phyloP scores from a whole-genome alignment of 108 stramenopile genomes.

The Craspedostauros australis region DNA sequence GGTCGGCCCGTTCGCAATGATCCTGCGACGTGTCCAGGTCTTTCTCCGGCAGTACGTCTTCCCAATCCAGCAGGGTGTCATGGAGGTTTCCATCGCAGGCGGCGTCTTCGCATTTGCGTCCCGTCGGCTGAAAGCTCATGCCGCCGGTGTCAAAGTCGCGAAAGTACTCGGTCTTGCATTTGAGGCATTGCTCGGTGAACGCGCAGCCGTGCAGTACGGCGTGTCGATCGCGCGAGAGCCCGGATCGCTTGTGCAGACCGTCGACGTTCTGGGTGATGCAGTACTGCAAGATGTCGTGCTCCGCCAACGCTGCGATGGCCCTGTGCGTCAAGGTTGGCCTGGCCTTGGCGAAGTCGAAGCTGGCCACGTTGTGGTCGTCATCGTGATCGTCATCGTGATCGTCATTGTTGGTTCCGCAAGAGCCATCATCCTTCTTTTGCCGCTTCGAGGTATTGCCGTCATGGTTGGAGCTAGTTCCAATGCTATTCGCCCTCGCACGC shows the following conservation, averaged over 20 bases:
- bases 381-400: conserved; percentile 4
- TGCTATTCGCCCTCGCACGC: too few relatives aligned
- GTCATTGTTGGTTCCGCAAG: too few relatives aligned
- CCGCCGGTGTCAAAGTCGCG: conserved; percentile 69
- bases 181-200: conserved; percentile 80
- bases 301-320: conserved; percentile 53
- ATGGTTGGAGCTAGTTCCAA: too few relatives aligned
- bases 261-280: conserved; percentile 88
- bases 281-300: conserved; percentile 30
- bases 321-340: conserved; percentile 73
- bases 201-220: conserved; percentile 79
- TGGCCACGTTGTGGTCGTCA: background rate
- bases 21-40: conserved; percentile 53
- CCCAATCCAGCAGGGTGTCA: conserved; percentile 88
- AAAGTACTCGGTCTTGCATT: conserved; percentile 65
- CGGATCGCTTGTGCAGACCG: conserved; percentile 76
- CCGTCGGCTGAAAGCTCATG: conserved; percentile 75
- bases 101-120: conserved; percentile 48
- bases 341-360: conserved; percentile 51
- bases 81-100: conserved; percentile 43
- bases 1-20: conserved; percentile 65
- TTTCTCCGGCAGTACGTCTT: conserved; percentile 63
- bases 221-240: conserved; percentile 50
- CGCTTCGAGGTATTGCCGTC: too few relatives aligned
- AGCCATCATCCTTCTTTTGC: too few relatives aligned